These are phyloP conservation scores for Simplicillium aogashimaense DNA, from an alignment of 2,329 filamentous ascomycete species.

Conservation along the genomic window DNA sequence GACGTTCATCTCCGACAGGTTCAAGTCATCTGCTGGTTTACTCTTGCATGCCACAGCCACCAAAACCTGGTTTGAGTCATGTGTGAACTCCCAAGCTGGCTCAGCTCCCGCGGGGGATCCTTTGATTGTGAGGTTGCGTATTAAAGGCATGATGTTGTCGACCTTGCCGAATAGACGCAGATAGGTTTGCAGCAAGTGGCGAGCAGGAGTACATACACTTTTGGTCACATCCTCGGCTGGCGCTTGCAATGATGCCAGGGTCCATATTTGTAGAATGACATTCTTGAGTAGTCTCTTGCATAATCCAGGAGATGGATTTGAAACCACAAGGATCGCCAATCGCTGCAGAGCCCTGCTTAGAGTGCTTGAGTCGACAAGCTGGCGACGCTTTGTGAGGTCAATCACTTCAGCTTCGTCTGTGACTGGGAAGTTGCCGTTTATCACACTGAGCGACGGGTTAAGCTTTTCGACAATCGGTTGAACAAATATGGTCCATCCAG, in stretches of 20 bases:
- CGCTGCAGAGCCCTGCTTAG: slow-evolving; percentile 45
- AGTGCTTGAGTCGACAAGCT: slow-evolving; percentile 35
- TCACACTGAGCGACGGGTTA: slow-evolving; percentile 26
- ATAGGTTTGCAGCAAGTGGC: slow-evolving; percentile 43
- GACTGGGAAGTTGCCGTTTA: slow-evolving; percentile 8
- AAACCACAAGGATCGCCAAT: slow-evolving; percentile 45
- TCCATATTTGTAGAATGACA: slow-evolving; percentile 53
- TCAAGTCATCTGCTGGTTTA: slow-evolving; percentile 16
- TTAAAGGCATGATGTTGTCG: slow-evolving; percentile 36
- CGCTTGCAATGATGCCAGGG: slow-evolving; percentile 41
- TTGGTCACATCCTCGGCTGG: slow-evolving; percentile 21
- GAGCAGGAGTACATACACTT: slow-evolving; percentile 33
- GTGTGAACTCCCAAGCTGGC: slow-evolving; percentile 42
- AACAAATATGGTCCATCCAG: slow-evolving; percentile 55
- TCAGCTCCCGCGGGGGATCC: slow-evolving; percentile 28
- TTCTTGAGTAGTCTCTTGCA: slow-evolving; percentile 51
- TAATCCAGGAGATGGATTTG: slow-evolving; percentile 57
- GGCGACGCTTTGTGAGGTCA: slow-evolving; percentile 29
- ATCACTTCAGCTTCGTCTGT: slow-evolving; percentile 28
- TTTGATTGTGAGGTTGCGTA: slow-evolving; percentile 44
- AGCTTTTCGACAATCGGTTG: slow-evolving; percentile 45
- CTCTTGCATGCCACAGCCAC: slow-evolving; percentile 8
- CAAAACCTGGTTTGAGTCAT: slow-evolving; percentile 38
- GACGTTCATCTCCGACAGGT: slow-evolving; percentile 33
- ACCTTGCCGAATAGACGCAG: slow-evolving; percentile 44